Evolutionary conservation across 352 stramenopile species (phyloP), one percentile per base, ranked within the genome.

Genomic region (Phytophthora vignae): DNA sequence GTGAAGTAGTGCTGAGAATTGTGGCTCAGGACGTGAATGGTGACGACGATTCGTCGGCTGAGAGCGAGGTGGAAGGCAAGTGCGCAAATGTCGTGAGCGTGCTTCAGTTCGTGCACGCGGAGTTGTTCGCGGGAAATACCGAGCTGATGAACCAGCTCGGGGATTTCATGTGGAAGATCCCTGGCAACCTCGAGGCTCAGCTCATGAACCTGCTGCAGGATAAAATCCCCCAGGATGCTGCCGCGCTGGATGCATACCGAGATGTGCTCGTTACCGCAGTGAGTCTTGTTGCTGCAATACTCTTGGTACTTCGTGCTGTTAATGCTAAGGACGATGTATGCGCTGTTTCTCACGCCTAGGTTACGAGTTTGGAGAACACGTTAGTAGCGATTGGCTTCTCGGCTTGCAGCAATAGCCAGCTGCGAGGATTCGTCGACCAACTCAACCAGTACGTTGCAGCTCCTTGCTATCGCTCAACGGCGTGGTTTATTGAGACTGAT

Each of bases 81-180:
- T 89, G 68, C 57, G 61, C 64, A 11, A 82, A 81, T 55, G 74
- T 91, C 50, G 75, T 91, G 19, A 66, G 21, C 10, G 63, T 89
- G 6, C 71, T 94, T n/a, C 64, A 76, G 25, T 94, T 92, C 25
- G 50, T 92, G 29, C 70, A 91, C 54, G 21, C 71, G 1, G 82
- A 91, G 42, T 55, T 94, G 36, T 81, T 94, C 61, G 63, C 46
- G 2, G 52, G 75, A 6, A 79, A 79, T 31, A 42, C 65, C 0
- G 74, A 84, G 56, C 66, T 92, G 21, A 92, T 92, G 83, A 64
- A 76, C 15, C 76, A 70, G 38, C 73, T 90, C 25, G 73, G 75
- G 19, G 83, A 83, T 14, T 73, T 88, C 5, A 64, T 94, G 46
- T 94, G 87, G 85, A 94, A 89, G 49, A 85, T 87, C 44, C 87